Evolutionary conservation across 768 basidiomycete species (phyloP), one percentile per base, ranked within the genome.

Genomic region (Phaffia australis): DNA sequence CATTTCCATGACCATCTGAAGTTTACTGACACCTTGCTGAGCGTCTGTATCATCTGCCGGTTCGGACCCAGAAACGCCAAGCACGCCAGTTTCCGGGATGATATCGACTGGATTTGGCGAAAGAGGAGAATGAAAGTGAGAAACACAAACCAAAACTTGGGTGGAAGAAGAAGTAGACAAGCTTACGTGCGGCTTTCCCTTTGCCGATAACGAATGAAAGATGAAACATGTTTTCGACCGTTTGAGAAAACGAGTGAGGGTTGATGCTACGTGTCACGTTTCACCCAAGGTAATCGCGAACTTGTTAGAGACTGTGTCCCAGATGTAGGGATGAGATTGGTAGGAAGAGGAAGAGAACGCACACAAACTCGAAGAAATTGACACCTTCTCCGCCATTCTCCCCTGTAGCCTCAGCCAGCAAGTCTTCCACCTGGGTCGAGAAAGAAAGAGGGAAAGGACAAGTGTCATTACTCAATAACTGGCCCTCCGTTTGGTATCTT

Each of bases 181-280:
- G 58, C 63, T 56, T 27, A 63, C 61, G 71, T 14, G 72, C 72
- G 0, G 73, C 77, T 56, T 69, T 82, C 2, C 87, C 90, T 70
- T 93, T 88, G 35, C 87, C 82, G 56, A 95, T 87, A 69, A 95
- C 81, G 78, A 99, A 98, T 0, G 89, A 90, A 1, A 94, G 81
- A 73, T 95, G 92, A 75, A 99, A 98, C 27, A 94, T 79, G 74
- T 99, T 99, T 77, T 99, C 95, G 18, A 98, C 90, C 0, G 88
- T 89, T 74, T 99, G 94, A 0, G 86, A 87, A 73, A 89, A 99
- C 72, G 87, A 85, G 32, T 85, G 77, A 16, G 95, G 95, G 74
- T 99, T 94, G 69, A 95, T 80, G 62, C 61, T 68, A 23, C n/a
- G n/a, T 7, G 14, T 23, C 2, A 23, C 35, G 35, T 42, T 42